Conservation (phyloP, 2,329 filamentous ascomycete species). For the Penicillium nordicum region DNA sequence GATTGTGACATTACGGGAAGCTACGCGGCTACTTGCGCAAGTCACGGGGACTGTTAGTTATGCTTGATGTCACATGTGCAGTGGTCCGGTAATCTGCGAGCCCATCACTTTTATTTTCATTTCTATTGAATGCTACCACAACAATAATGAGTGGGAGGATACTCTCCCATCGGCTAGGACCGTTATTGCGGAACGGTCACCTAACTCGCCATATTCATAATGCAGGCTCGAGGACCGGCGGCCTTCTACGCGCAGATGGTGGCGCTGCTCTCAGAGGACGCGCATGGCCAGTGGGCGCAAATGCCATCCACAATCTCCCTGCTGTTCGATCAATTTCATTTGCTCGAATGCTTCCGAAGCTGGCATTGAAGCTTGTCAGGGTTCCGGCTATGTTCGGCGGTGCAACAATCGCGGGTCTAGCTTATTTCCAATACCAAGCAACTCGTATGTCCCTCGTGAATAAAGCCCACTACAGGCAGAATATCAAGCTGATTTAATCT, state of each 20-base stretch:
- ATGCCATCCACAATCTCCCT: constrained; percentile 76
- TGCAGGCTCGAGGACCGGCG: constrained; percentile 59
- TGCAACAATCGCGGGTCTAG: constrained; percentile 77
- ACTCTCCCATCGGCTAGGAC: constrained; percentile 68
- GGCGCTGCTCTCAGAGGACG: constrained; percentile 60
- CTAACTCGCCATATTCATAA: constrained; percentile 63
- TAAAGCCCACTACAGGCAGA: neutral
- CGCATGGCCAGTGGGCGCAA: constrained; percentile 72
- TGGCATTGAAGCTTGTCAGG: constrained; percentile 84
- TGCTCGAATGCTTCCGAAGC: constrained; percentile 69
- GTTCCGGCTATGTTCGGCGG: constrained; percentile 90
- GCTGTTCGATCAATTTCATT: constrained; percentile 65
- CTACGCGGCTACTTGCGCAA: constrained; percentile 33
- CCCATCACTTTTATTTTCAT: constrained; percentile 9
- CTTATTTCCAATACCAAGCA: constrained; percentile 95
- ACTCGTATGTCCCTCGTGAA: constrained; percentile 59
- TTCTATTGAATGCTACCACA: constrained; percentile 37
- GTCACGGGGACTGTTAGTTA: constrained; percentile 27
- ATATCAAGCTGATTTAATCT: constrained; percentile 1
- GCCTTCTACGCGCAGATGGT: constrained; percentile 65
- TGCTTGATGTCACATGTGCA: constrained; percentile 22
- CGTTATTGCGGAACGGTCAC: constrained; percentile 61
- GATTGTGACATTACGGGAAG: constrained; percentile 27
- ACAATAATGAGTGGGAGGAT: constrained; percentile 68
- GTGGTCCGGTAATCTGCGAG: constrained; percentile 11